Conservation (phyloP, 768 basidiomycete species). For the Boletus coccyginus region DNA sequence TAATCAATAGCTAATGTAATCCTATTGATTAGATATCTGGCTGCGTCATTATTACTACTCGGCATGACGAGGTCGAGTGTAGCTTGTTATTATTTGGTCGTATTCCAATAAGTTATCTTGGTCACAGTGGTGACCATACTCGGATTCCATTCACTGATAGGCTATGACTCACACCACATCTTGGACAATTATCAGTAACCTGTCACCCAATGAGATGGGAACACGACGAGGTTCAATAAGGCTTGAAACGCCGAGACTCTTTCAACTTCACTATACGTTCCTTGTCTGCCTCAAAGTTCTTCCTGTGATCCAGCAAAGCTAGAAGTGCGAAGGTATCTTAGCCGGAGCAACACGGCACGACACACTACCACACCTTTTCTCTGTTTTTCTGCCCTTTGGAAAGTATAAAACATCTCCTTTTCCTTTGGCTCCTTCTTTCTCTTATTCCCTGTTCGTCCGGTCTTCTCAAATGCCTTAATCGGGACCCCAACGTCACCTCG, state of each 20-base stretch:
- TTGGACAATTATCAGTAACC: background rate
- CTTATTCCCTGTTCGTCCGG: slow-evolving; percentile 34
- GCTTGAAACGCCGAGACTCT: slow-evolving; percentile 78
- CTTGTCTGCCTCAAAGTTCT: slow-evolving; percentile 87
- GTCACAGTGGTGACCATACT: too few relatives aligned
- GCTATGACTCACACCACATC: too few relatives aligned
- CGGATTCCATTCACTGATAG: too few relatives aligned
- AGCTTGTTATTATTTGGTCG: too few relatives aligned
- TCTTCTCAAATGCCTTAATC: slow-evolving; percentile 52
- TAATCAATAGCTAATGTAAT: too few relatives aligned
- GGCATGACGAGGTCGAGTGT: too few relatives aligned
- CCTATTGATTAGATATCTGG: too few relatives aligned
- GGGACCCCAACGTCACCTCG: slow-evolving; percentile 74
- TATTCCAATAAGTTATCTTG: too few relatives aligned
- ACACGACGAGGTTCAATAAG: slow-evolving; percentile 53
- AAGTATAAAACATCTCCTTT: slow-evolving; percentile 81
- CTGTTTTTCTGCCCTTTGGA: slow-evolving; percentile 90
- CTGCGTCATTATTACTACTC: too few relatives aligned
- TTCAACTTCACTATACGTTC: slow-evolving; percentile 47
- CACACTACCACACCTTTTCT: slow-evolving; percentile 59
- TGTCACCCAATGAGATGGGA: background rate
- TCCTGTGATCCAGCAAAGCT: slow-evolving; percentile 63
- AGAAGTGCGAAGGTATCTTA: slow-evolving; percentile 7
- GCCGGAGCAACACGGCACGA: background rate
- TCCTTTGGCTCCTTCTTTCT: slow-evolving; percentile 63